Base-by-base conservation (phyloP, 2,329 filamentous ascomycete genomes). In the Byssochlamys sp. region DNA sequence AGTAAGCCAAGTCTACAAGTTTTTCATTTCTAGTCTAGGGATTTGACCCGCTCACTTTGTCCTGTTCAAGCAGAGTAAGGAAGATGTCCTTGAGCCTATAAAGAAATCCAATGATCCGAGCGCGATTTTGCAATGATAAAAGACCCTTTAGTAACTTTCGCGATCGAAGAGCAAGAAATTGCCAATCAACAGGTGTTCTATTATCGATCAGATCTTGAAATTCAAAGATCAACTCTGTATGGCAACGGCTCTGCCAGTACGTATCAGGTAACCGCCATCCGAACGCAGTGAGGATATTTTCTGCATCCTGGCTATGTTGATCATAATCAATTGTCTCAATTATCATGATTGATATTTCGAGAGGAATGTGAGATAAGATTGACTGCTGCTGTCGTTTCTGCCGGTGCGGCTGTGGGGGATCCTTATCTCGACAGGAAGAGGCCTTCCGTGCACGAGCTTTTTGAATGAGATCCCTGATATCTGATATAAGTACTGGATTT, bases 181-280 rank as follows among this genome's bases (percentile, higher is more conserved):
- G 58, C 58, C 56, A 60, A 31, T 60, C 57, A 24, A 60, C 58
- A 7, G 33, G 33, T 35, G 25, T n/a, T 24, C 56, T 45, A 3
- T 49, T 45, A 10, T 58, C 55, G 4, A 54, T 27, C 7, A 58
- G 58, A 58, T 59, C 58, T 27, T 35, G 55, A 53, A 57, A 59
- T 57, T 59, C 58, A 55, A 59, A 58, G 35, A 59, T 58, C 35
- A 59, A 24, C 48, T 59, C 56, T 54, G 52, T 59, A 7, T 52
- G 55, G 48, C 56, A 59, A 58, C 14, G 33, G 39, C 49, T 49
- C 52, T 58, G 57, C 58, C 58, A 60, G 50, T 60, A 60, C 52
- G 35, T 48, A 26, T 60, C 58, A 12, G 58, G 58, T 25, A 58
- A 52, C 29, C 51, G 57, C 58, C 58, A 60, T 31, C 50, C 56